phyloP scores from a whole-genome alignment of 805 yeast species.

The Ogataea nitratoaversa region DNA sequence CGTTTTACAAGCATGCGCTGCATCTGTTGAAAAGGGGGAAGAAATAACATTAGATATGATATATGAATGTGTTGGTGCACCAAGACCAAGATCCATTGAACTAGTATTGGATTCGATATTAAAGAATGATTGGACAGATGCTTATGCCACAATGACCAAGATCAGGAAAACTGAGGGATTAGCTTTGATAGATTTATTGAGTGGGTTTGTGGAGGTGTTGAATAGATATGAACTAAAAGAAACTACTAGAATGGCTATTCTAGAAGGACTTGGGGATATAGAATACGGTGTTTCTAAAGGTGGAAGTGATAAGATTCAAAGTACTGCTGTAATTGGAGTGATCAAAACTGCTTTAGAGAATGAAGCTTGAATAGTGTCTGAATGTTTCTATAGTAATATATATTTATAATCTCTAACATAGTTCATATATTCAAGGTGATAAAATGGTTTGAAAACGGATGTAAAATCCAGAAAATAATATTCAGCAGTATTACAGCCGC shows the following conservation, averaged over 20 bases:
- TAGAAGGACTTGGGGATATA: conserved; percentile 75
- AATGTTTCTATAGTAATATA: too few relatives aligned
- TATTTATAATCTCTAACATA: too few relatives aligned
- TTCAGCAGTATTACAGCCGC: too few relatives aligned
- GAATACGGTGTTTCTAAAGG: conserved; percentile 92
- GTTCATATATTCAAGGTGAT: too few relatives aligned
- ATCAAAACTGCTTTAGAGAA: conserved; percentile 64
- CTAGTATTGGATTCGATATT: conserved; percentile 70
- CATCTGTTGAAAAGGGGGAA: conserved; percentile 52
- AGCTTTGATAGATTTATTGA: conserved; percentile 81
- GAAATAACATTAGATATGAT: conserved; percentile 71
- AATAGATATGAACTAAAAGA: conserved; percentile 63
- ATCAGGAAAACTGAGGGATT: conserved; percentile 74
- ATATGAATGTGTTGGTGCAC: conserved; percentile 94
- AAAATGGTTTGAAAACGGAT: too few relatives aligned
- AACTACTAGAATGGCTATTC: conserved; percentile 55
- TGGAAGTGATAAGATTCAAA: conserved; percentile 85
- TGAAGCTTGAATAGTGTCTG: conserved; percentile 29
- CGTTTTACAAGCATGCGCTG: conserved; percentile 89
- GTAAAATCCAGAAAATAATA: too few relatives aligned
- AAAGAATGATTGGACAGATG: conserved; percentile 84
- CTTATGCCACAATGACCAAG: conserved; percentile 60
- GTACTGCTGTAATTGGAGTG: conserved; percentile 85
- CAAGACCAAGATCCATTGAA: conserved; percentile 82
- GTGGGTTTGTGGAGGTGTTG: conserved; percentile 69